phyloP scores from a whole-genome alignment of 2,329 filamentous ascomycete genomes.

The Exophiala bonariae region DNA sequence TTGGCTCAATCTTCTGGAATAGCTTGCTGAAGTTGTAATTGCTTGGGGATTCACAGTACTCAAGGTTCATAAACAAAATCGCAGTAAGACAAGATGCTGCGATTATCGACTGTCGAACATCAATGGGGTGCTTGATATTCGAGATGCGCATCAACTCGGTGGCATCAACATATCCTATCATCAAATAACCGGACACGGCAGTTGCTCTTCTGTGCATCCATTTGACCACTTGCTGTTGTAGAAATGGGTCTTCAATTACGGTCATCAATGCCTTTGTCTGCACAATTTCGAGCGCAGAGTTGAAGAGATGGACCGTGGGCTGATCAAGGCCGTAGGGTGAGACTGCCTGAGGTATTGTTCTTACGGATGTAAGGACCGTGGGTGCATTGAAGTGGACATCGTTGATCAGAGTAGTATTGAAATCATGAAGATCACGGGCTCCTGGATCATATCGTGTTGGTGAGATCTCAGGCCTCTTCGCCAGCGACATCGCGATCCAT shows the following conservation, averaged over 20 bases:
- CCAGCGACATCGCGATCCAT: slow-evolving; percentile 13
- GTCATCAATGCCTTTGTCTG: slow-evolving; percentile 10
- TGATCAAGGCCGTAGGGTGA: neutral
- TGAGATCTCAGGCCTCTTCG: slow-evolving; percentile 15
- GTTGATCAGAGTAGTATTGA: neutral
- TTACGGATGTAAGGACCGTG: neutral
- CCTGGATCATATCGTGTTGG: slow-evolving; percentile 15
- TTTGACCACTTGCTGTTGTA: slow-evolving; percentile 10
- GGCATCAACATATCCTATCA: slow-evolving; percentile 9
- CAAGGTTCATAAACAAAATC: slow-evolving; percentile 17
- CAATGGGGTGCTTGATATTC: neutral
- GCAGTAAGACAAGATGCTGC: slow-evolving; percentile 7
- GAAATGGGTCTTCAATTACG: slow-evolving; percentile 1
- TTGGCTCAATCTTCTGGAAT: slow-evolving; percentile 11
- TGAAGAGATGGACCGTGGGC: neutral
- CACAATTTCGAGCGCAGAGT: slow-evolving; percentile 12
- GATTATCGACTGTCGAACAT: slow-evolving; percentile 1
- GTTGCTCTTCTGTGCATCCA: slow-evolving; percentile 15
- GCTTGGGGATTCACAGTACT: slow-evolving; percentile 9
- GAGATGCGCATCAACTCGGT: neutral
- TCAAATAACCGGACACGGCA: slow-evolving; percentile 6
- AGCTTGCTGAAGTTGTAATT: slow-evolving; percentile 19
- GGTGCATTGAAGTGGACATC: neutral
- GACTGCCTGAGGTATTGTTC: neutral
- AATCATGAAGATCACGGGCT: slow-evolving; percentile 1